Base-by-base conservation (phyloP, 371 early-diverging fungal genomes). In the Actinomortierella wolfii region DNA sequence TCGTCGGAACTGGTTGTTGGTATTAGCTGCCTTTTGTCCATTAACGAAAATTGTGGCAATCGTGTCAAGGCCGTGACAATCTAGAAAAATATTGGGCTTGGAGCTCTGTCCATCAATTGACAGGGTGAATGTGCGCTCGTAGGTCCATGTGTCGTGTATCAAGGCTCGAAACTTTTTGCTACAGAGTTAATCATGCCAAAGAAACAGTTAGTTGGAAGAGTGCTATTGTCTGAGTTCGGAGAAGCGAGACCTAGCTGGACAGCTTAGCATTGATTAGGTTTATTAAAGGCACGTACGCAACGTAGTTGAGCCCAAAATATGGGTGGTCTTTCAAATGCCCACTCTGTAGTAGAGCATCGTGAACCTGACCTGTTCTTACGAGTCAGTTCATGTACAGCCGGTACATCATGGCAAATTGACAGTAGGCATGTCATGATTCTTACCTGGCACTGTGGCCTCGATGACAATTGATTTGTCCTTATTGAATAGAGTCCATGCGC, bases 41-140 rank as follows among this genome's bases (percentile, higher is more conserved):
- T 82, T 81, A 28, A 81, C 45, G n/a, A 28, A 66, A 41, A 82
- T 57, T 3, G 42, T 56, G 6, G 79, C 76, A 21, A 79, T 47
- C 1, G 79, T 78, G 54, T 82, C 83, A 7, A 82, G 59, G 0
- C 78, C 81, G 34, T 80, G 74, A 51, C 71, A 77, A 20, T 64
- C 68, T 6, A 82, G 60, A 15, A 74, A 14, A n/a, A 34, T 11
- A 6, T 34, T 34, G 34, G 34, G 4, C 4, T 34, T 34, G 34
- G 34, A 6, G 11, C 11, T 34, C 11, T 4, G 11, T 4, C 34
- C 34, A 11, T 11, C 34, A 6, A 11, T 34, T 34, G 4, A 4
- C 4, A 34, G 34, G 7, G 34, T 34, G 34, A 34, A 34, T 4
- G 34, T 34, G 11, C 34, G 34, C 34, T 4, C 11, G 34, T 34